phyloP scores from a whole-genome alignment of 2,329 filamentous ascomycete genomes.

The Diaporthe velutina region DNA sequence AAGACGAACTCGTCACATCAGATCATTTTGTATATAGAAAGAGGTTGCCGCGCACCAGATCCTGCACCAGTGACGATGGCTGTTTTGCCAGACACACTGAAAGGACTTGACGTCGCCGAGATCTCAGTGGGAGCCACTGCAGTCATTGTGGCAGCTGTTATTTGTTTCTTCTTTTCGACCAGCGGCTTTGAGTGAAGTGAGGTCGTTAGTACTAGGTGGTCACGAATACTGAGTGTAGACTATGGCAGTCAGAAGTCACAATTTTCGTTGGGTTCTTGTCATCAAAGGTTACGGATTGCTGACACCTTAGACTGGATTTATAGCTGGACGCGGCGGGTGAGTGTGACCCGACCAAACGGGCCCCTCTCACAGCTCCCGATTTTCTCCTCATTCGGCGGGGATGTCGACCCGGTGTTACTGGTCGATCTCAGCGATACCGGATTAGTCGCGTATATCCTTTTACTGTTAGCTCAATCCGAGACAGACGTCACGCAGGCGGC shows the following conservation, averaged over 20 bases:
- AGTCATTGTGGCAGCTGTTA: not conserved
- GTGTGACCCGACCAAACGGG: slow-evolving; percentile 14
- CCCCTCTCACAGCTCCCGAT: slow-evolving; percentile 7
- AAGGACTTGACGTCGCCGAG: slow-evolving; percentile 3
- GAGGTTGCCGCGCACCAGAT: slow-evolving; percentile 54
- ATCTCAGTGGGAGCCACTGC: not conserved
- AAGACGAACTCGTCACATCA: not conserved
- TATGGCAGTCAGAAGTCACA: not conserved
- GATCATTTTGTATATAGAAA: no score
- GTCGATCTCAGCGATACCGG: slow-evolving; percentile 17
- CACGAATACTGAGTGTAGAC: not conserved
- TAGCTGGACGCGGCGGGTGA: not conserved
- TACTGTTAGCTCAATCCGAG: not conserved
- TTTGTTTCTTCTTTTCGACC: no score
- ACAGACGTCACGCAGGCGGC: not conserved
- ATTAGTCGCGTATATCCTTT: not conserved
- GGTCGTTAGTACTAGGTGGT: not conserved
- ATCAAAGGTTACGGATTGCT: not conserved
- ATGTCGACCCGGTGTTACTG: not conserved
- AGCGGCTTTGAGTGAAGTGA: not conserved
- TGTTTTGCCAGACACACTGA: slow-evolving; percentile 56
- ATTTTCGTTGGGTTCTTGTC: not conserved
- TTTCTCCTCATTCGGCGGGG: slow-evolving; percentile 16
- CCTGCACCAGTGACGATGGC: slow-evolving; percentile 68
- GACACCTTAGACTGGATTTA: not conserved